Base-by-base conservation (phyloP, 306 rosid species). In the Corylus avellana region DNA sequence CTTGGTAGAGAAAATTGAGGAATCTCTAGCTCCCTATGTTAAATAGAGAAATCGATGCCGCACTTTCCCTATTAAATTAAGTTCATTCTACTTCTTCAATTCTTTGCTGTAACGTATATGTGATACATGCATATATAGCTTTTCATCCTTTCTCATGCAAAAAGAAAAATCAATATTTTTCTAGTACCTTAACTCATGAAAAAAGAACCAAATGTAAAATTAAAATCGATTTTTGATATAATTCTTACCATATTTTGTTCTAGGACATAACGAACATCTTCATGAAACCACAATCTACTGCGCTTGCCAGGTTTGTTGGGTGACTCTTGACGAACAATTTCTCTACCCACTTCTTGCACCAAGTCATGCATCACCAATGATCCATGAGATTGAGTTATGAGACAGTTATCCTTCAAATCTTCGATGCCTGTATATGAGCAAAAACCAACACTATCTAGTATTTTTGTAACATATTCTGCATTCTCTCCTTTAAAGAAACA, bases 261-360 rank as follows among this genome's bases (percentile, higher is more conserved):
- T 7, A 86, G 29, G 8, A 86, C 73, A 12, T 80, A 22, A 50
- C 62, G 47, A 18, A 83, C 47, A 56, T 86, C 85, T 2, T 77
- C 73, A 5, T 64, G 53, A 74, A 72, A 62, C 76, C 85, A 86
- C n/a, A 86, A 44, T 49, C 89, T 80, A 64, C 85, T 80, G 16
- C 79, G 73, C 12, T 56, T 77, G 51, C 80, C 18, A 1, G 85
- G 85, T 47, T 73, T 75, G 29, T 53, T 39, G 9, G 80, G 74
- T n/a, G 51, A 80, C 68, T 86, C 85, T 73, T 79, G 44, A 4
- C 46, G 63, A 59, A 86, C 85, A 47, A 83, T 77, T 54, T 42
- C 77, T 35, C 59, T 32, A 2, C 12, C 83, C 80, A 82, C 77
- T 50, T 77, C 81, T 69, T 85, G 80, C n/a, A 85, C 39, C 39